These are phyloP conservation scores for Codiaeum variegatum DNA, from an alignment of 441 rosid genomes.

Conservation along the genomic window DNA sequence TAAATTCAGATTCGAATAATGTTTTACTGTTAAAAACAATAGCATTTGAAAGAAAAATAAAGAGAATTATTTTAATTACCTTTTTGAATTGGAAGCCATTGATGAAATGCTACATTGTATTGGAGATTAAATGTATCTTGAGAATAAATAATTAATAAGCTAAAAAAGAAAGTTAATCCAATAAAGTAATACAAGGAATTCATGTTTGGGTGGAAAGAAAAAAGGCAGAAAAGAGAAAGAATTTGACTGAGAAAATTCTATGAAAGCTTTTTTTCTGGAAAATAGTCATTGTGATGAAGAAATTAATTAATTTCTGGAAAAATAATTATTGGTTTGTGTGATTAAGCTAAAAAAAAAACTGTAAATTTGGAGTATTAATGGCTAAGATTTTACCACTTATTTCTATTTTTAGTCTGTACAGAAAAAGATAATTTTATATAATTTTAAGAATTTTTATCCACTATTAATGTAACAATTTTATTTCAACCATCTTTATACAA, in stretches of 20 bases:
- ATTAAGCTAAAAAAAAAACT: background rate
- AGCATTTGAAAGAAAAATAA: background rate
- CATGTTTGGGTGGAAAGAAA: slow-evolving; percentile 7
- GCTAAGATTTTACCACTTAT: background rate
- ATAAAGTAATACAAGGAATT: background rate
- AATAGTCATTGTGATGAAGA: background rate
- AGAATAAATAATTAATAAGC: slow-evolving; percentile 9
- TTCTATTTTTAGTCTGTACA: background rate
- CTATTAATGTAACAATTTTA: no score
- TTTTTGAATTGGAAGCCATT: slow-evolving; percentile 8
- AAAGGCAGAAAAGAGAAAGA: background rate
- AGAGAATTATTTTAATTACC: background rate
- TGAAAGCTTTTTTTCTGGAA: background rate
- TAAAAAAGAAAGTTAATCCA: slow-evolving; percentile 13
- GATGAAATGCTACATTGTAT: slow-evolving; percentile 3
- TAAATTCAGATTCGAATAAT: no score
- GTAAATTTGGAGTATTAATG: background rate
- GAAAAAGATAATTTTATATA: no score
- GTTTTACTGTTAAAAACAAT: background rate
- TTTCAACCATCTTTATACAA: no score
- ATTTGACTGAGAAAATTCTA: background rate
- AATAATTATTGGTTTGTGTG: background rate
- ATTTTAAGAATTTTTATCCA: no score
- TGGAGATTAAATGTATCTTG: background rate
- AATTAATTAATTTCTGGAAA: background rate